These are phyloP conservation scores for Sugiyamaella neomexicana DNA, from an alignment of 1,139 yeast species.

Conservation along the genomic window DNA sequence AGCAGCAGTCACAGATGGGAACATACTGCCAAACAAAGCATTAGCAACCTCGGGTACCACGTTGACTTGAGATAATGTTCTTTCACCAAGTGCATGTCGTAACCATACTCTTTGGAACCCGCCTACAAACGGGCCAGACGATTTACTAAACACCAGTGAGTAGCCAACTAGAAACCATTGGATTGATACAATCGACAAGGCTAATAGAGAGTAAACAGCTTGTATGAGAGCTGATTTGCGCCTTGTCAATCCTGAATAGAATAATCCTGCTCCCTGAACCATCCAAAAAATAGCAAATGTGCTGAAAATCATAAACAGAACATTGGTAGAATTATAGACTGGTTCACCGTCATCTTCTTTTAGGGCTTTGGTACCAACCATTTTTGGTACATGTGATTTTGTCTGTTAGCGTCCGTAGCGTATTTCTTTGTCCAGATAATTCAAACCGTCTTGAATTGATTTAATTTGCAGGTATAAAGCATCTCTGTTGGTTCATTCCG, in stretches of 20 bases:
- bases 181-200: constrained; percentile 47
- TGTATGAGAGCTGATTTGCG: constrained; percentile 57
- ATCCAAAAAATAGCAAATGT: constrained; percentile 30
- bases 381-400: background rate
- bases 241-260: constrained; percentile 61
- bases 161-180: constrained; percentile 58
- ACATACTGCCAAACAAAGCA: constrained; percentile 52
- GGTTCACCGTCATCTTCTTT: constrained; percentile 13
- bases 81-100: constrained; percentile 14
- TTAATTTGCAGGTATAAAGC: too few species aligned
- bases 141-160: constrained; percentile 49
- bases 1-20: constrained; percentile 54
- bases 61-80: constrained; percentile 46
- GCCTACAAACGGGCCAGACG: constrained; percentile 50
- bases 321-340: constrained; percentile 20
- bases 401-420: too few species aligned
- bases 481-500: too few species aligned
- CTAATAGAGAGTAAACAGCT: constrained; percentile 51
- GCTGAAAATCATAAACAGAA: constrained; percentile 27
- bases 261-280: constrained; percentile 44
- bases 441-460: too few species aligned
- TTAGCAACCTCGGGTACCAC: constrained; percentile 42
- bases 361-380: background rate
- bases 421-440: background rate
- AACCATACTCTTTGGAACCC: constrained; percentile 25